Percentiles rank a stretch among this genome's conserved stretches.
phyloP scores from a whole-genome alignment of 2,329 filamentous ascomycete species.

The Botryotinia narcissicola region DNA sequence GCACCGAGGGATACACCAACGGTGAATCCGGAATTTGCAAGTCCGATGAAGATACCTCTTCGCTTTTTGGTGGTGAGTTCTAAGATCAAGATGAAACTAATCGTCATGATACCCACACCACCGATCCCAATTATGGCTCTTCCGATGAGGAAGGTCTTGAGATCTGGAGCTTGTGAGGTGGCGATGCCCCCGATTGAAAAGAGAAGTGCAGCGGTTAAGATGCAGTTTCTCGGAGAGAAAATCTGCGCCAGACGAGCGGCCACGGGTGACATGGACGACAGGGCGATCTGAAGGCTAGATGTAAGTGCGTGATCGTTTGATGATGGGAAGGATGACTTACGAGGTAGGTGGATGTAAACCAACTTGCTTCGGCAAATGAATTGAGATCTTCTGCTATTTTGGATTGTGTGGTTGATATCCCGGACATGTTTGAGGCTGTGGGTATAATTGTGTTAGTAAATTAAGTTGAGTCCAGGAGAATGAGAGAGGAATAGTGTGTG shows the following conservation, averaged over 20 bases:
- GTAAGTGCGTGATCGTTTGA: slow-evolving; percentile 4
- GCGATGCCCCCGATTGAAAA: slow-evolving; percentile 62
- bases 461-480: background rate
- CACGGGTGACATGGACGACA: slow-evolving; percentile 62
- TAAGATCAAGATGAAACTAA: slow-evolving; percentile 73
- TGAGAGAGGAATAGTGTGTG: background rate
- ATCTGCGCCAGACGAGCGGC: slow-evolving; percentile 70
- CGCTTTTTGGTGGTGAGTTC: slow-evolving; percentile 66
- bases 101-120: slow-evolving; percentile 68
- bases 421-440: slow-evolving; percentile 64
- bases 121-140: slow-evolving; percentile 67
- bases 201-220: slow-evolving; percentile 58
- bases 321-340: slow-evolving; percentile 35
- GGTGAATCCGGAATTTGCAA: slow-evolving; percentile 72
- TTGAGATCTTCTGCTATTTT: slow-evolving; percentile 72
- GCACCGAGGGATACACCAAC: slow-evolving; percentile 69
- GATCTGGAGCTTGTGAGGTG: slow-evolving; percentile 58
- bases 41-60: slow-evolving; percentile 70
- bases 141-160: slow-evolving; percentile 65
- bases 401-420: slow-evolving; percentile 78
- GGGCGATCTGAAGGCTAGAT: slow-evolving; percentile 46
- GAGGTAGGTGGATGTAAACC: slow-evolving; percentile 79
- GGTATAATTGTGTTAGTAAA: background rate
- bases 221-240: slow-evolving; percentile 66
- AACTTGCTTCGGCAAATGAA: slow-evolving; percentile 69